Base-by-base conservation (phyloP, 148 eudicot species). In the Diospyros lotus region DNA sequence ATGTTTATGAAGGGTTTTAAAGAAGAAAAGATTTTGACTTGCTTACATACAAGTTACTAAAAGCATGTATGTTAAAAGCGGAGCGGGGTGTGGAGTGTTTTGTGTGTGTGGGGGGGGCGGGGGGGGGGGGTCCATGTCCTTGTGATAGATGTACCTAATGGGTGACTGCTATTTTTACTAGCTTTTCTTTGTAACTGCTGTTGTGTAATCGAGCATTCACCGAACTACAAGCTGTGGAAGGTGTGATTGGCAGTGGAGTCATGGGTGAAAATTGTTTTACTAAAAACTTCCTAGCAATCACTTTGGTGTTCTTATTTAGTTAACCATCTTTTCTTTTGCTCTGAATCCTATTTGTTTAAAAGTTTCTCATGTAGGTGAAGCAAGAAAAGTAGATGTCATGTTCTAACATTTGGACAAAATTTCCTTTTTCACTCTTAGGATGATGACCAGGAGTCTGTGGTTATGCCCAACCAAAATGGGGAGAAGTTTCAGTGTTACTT, bases 381-480 rank as follows among this genome's bases (percentile, higher is more conserved):
- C 9, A 64, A 39, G 52, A 48, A 2, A 7, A 64, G 50, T 64
- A 15, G 3, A 39, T 52, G 14, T 1, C 6, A 45, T 3, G 55
- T 46, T 65, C 11, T 42, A 28, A 42, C 9, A 12, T 65, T 40
- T 17, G 10, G 11, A 41, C 43, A 9, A 62, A 73, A 28, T 73
- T 51, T 42, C 9, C 1, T 9, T 18, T 66, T 80, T 60, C 73
- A 66, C 86, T 28, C 28, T 28, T 28, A 94, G 98, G 91, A 89
- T 78, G 92, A 89, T 60, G 88, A 84, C 76, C 97, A 87, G 74
- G 98, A 94, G 68, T 86, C 96, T 53, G 77, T 94, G 45, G 73
- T 85, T 83, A 90, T 94, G 97, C 89, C 92, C 52, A 85, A 89
- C 72, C 86, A 84, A 77, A 86, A 86, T 70, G 96, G 96, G 55